phyloP scores from a whole-genome alignment of 139 green algal species.

The Tetradesmus lagerheimii region DNA sequence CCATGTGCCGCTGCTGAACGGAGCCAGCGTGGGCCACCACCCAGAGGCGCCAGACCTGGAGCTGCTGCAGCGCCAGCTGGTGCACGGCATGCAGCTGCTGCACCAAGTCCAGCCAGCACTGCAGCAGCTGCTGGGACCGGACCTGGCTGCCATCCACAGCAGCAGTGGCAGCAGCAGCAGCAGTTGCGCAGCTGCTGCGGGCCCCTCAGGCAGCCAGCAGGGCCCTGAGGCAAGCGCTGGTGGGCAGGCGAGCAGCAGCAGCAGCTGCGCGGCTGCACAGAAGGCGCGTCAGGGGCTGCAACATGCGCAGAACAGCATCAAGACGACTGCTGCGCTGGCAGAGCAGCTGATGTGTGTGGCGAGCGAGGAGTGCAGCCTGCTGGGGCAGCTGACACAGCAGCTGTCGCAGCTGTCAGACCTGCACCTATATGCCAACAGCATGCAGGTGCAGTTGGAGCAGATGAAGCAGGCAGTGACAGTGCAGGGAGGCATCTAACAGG shows the following conservation, averaged over 20 bases:
- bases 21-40: constrained; percentile 9
- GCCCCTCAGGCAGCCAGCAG: background rate
- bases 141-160: background rate
- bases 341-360: constrained; percentile 32
- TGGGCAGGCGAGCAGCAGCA: background rate
- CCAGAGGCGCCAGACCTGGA: constrained; percentile 38
- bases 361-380: constrained; percentile 28
- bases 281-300: background rate
- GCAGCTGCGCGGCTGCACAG: too few relatives aligned
- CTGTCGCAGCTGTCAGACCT: constrained; percentile 15
- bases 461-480: constrained; percentile 23
- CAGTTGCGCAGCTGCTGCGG: background rate
- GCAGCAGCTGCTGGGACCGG: constrained; percentile 20
- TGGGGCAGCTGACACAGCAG: constrained; percentile 21
- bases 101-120: constrained; percentile 29
- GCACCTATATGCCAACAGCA: constrained; percentile 48
- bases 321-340: constrained; percentile 10
- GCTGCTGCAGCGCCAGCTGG: constrained; percentile 15
- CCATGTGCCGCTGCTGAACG: constrained; percentile 45
- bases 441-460: constrained; percentile 41
- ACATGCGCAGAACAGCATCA: constrained; percentile 18
- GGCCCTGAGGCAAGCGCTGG: background rate
- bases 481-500: background rate
- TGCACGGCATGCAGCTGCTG: constrained; percentile 27
- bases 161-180: background rate